These are phyloP conservation scores for Ciborinia camelliae DNA, from an alignment of 2,329 filamentous ascomycete genomes.

Conservation along the genomic window DNA sequence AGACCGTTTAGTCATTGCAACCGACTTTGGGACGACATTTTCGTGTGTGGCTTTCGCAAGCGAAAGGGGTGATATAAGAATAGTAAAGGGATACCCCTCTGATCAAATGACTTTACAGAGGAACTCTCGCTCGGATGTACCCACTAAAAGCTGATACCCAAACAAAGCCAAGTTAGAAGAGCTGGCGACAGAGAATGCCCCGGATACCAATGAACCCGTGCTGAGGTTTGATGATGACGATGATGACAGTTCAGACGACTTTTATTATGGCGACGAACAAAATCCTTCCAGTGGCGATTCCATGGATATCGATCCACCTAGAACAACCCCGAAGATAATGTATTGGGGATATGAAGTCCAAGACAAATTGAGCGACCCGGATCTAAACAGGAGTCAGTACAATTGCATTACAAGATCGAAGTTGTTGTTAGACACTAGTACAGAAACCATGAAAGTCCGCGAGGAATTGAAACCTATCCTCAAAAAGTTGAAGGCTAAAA, in stretches of 20 bases:
- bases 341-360: slow-evolving; percentile 24
- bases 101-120: slow-evolving; percentile 16
- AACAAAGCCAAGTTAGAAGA: slow-evolving; percentile 16
- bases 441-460: slow-evolving; percentile 21
- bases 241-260: not conserved
- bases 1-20: slow-evolving; percentile 21
- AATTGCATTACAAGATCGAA: slow-evolving; percentile 22
- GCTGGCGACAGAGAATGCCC: not conserved
- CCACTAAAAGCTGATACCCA: slow-evolving; percentile 24
- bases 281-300: not conserved
- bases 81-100: slow-evolving; percentile 20
- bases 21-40: slow-evolving; percentile 27
- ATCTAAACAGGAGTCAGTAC: slow-evolving; percentile 18
- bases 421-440: slow-evolving; percentile 24
- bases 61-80: slow-evolving; percentile 1
- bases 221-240: not conserved
- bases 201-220: not conserved
- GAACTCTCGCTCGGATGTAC: slow-evolving; percentile 20
- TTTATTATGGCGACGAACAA: not conserved
- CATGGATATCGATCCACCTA: not conserved
- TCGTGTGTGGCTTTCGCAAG: slow-evolving; percentile 24
- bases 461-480: slow-evolving; percentile 16
- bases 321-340: not conserved
- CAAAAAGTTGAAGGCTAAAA: slow-evolving; percentile 10
- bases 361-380: slow-evolving; percentile 8